Evolutionary conservation across 306 rosid species (phyloP).

Genomic region (Quercus parvula): DNA sequence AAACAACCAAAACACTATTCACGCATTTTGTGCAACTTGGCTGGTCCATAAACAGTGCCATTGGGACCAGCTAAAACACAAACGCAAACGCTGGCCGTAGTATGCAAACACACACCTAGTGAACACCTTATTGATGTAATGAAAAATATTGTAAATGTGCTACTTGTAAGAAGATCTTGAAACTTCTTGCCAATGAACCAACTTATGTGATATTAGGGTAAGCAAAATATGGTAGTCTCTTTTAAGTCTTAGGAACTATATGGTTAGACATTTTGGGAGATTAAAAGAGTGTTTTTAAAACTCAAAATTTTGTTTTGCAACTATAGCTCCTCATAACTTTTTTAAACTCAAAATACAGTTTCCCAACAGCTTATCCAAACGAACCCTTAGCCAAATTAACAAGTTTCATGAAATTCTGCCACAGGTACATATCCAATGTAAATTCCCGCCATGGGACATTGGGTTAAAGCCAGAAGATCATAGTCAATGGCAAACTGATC

Average conservation of each 20-base stretch:
- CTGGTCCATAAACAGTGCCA: too few relatives aligned
- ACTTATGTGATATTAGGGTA: constrained; percentile 18
- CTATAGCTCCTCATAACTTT: too few relatives aligned
- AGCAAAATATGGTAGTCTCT: background rate
- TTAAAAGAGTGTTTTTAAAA: too few relatives aligned
- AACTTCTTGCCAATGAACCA: constrained; percentile 14
- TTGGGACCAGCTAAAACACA: too few relatives aligned
- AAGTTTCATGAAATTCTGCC: background rate
- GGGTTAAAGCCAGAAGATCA: constrained; percentile 1
- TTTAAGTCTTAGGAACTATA: too few relatives aligned
- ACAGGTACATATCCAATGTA: constrained; percentile 4
- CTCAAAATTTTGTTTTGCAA: too few relatives aligned
- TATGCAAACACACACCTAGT: background rate
- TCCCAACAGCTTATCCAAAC: too few relatives aligned
- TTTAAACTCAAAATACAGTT: too few relatives aligned
- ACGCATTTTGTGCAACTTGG: too few relatives aligned
- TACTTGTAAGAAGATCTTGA: constrained; percentile 9
- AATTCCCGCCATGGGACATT: background rate
- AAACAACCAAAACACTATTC: too few relatives aligned
- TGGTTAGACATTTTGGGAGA: too few relatives aligned
- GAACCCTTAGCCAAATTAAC: background rate
- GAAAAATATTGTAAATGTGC: background rate
- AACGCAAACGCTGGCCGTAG: too few relatives aligned
- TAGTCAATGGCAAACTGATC: constrained; percentile 34
- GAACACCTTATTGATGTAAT: constrained; percentile 29